phyloP scores from a whole-genome alignment of 257 asterid species.

The Solanum peruvianum region DNA sequence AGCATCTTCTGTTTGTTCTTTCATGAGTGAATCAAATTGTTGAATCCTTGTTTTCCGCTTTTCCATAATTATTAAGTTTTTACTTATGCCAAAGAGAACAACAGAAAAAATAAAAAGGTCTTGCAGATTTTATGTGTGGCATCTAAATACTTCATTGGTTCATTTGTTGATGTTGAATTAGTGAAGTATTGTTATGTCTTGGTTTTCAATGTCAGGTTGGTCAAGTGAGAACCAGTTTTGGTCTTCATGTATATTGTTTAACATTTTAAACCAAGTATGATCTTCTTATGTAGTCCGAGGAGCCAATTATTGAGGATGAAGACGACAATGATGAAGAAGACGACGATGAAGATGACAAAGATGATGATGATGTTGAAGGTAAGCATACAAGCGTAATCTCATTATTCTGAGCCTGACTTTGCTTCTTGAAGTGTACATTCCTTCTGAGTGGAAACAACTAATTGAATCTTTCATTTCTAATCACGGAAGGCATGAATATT shows the following conservation, averaged over 20 bases:
- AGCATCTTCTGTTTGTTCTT: background rate
- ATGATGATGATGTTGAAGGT: constrained; percentile 57
- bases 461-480: background rate
- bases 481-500: background rate
- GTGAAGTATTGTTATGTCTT: background rate
- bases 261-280: background rate
- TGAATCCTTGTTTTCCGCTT: background rate
- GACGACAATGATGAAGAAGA: constrained; percentile 33
- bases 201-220: background rate
- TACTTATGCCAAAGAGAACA: background rate
- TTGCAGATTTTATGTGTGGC: background rate
- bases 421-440: background rate
- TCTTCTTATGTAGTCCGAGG: constrained; percentile 26
- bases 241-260: background rate
- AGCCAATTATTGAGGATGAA: constrained; percentile 46
- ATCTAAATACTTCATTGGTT: background rate
- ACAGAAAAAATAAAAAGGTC: background rate
- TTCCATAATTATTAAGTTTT: background rate
- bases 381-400: background rate
- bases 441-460: background rate
- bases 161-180: background rate
- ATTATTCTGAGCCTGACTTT: background rate
- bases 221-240: background rate
- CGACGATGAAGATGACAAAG: constrained; percentile 41
- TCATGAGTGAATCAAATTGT: background rate